Evolutionary conservation across 2,329 filamentous ascomycete genomes (phyloP).

Genomic region (Cryoendolithus antarcticus): DNA sequence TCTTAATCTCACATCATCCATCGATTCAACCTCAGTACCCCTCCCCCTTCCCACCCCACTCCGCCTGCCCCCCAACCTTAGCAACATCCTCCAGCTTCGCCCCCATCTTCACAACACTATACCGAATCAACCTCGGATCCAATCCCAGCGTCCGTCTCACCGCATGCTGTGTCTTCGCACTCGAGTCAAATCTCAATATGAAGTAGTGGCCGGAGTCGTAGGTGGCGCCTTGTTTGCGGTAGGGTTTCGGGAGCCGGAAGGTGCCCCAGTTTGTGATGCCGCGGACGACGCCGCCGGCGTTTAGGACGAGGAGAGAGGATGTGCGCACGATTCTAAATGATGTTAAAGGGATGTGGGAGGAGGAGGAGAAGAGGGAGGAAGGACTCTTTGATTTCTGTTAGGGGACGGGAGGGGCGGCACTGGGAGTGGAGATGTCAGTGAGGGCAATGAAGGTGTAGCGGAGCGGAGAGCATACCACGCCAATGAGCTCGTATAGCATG

Average conservation of each 20-base stretch:
- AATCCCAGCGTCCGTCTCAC: conserved; percentile 65
- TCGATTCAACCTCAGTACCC: too few relatives aligned
- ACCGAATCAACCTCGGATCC: conserved; percentile 83
- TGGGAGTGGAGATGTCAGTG: conserved; percentile 28
- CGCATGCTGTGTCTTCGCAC: conserved; percentile 57
- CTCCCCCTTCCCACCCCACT: conserved; percentile 27
- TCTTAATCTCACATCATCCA: too few relatives aligned
- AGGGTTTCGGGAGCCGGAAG: conserved; percentile 71
- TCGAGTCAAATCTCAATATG: conserved; percentile 88
- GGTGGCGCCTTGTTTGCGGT: conserved; percentile 67
- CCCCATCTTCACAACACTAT: conserved; percentile 77
- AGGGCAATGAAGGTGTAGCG: not conserved
- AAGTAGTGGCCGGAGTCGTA: conserved; percentile 91
- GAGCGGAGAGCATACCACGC: conserved; percentile 55
- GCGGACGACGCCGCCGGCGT: conserved; percentile 76
- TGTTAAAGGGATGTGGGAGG: conserved; percentile 5
- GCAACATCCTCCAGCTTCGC: conserved; percentile 50
- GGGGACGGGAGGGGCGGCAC: conserved; percentile 75
- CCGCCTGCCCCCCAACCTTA: conserved; percentile 43
- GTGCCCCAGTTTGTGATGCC: conserved; percentile 92
- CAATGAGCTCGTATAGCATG: conserved; percentile 98
- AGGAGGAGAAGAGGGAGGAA: conserved; percentile 22
- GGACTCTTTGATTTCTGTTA: conserved; percentile 92
- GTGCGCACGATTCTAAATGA: conserved; percentile 67
- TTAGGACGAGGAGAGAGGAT: conserved; percentile 70